These are phyloP conservation scores for Komagataella pastoris DNA, from an alignment of 805 yeast species.

Conservation along the genomic window DNA sequence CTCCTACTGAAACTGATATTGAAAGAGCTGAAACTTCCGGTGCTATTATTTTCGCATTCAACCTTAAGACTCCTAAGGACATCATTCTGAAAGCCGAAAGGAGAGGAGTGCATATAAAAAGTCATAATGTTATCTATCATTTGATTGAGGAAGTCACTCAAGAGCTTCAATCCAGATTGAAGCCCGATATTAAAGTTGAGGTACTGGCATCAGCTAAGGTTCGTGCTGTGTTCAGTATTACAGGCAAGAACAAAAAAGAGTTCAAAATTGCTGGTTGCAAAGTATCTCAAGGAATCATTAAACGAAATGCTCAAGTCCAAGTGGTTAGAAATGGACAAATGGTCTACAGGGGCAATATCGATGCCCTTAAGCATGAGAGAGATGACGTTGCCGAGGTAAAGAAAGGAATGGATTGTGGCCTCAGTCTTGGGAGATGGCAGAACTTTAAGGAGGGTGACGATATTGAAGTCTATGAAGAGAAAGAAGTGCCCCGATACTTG, in stretches of 20 bases:
- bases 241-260: conserved; percentile 38
- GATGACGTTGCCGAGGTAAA: conserved; percentile 66
- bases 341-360: conserved; percentile 28
- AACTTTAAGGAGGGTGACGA: conserved; percentile 64
- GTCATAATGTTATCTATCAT: conserved; percentile 75
- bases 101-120: conserved; percentile 41
- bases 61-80: conserved; percentile 54
- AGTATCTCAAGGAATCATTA: conserved; percentile 55
- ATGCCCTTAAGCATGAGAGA: conserved; percentile 69
- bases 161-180: conserved; percentile 42
- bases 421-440: conserved; percentile 57
- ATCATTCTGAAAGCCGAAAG: conserved; percentile 43
- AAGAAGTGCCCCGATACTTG: conserved; percentile 39
- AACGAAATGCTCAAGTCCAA: conserved; percentile 32
- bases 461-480: conserved; percentile 61
- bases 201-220: conserved; percentile 55
- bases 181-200: conserved; percentile 55
- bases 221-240: conserved; percentile 59
- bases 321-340: conserved; percentile 34
- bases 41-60: conserved; percentile 71
- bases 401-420: conserved; percentile 87
- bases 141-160: conserved; percentile 74
- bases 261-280: conserved; percentile 79
- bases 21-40: conserved; percentile 55
- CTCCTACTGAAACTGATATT: conserved; percentile 54